A percentile compares a stretch with the other conserved stretches of the same genome.
Conservation (phyloP, 2,329 filamentous ascomycete species). For the Trichoderma aggressivum region DNA sequence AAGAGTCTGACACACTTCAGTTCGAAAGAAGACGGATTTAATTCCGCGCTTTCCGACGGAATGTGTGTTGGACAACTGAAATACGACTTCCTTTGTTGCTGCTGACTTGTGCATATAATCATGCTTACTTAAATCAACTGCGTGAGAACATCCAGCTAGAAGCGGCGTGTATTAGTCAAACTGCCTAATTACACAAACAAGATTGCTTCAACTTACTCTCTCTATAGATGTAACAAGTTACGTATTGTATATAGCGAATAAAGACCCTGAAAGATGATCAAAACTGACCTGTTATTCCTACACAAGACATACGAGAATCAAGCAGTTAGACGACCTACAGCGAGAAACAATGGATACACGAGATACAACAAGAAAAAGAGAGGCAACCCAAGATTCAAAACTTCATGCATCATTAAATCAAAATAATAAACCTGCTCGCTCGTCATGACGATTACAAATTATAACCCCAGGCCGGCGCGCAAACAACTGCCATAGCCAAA, state of each 20-base stretch:
- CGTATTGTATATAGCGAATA: not conserved
- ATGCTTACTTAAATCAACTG: not conserved
- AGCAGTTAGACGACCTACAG: not conserved
- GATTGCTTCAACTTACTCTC: not conserved
- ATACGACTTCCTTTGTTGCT: not conserved
- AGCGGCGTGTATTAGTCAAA: not conserved
- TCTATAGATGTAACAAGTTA: not conserved
- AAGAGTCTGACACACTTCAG: not conserved
- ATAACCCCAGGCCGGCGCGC: conserved; percentile 7
- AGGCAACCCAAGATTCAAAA: not conserved
- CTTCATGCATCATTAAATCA: not conserved
- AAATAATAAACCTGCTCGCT: conserved; percentile 15
- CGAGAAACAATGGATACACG: not conserved
- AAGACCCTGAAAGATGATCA: not conserved
- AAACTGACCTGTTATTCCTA: not conserved
- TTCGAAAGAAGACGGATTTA: not conserved
- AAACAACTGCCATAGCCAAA: conserved; percentile 19
- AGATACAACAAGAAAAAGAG: not conserved
- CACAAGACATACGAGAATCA: not conserved
- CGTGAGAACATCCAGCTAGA: not conserved
- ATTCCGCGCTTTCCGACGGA: not conserved
- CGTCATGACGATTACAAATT: conserved; percentile 18
- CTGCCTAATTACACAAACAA: not conserved
- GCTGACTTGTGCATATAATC: not conserved
- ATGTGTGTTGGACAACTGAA: not conserved